Evolutionary conservation across 352 stramenopile species (phyloP), one percentile per base, ranked within the genome.

Genomic region (Globisporangium canariense): DNA sequence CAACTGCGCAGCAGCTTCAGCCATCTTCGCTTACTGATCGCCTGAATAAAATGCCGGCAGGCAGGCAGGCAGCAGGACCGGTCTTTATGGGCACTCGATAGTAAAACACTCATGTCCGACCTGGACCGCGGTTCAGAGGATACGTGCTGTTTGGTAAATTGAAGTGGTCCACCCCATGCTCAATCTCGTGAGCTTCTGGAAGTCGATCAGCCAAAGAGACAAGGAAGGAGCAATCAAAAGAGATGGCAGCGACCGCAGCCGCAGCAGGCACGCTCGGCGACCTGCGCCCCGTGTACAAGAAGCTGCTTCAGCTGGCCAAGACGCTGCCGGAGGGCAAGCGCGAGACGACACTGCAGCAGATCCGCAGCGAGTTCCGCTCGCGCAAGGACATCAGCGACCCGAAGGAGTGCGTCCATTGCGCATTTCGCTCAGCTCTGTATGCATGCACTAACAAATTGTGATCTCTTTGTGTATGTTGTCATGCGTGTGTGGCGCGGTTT

Each of bases 221-320:
- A n/a, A 57, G 3, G 13, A 16, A 32, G 18, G 2, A 14, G 36
- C 47, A 32, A 20, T 32, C 32, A 60, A 25, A 43, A 16, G n/a
- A 55, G 51, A 87, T 77, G 73, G 58, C 56, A 25, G 60, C 68
- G 16, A 64, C 38, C 14, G 61, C 68, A 5, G 47, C 62, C 18
- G 63, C 62, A 20, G 63, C n/a, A 13, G 13, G 18, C 9, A 55
- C 56, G 62, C 49, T 61, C 38, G 46, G 71, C 30, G 79, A 88
- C 68, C 54, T 91, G 62, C 79, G 79, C n/a, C 78, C 83, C 49
- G 64, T 93, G 64, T 96, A 94, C 74, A 96, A 94, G 79, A 90
- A 90, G 75, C 73, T 96, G 58, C 70, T 96, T 70, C 73, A 77
- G 43, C 66, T 94, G 40, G 87, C 87, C 51, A 83, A 92, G 74